These are phyloP conservation scores for Ramichloridium luteum DNA, from an alignment of 2,329 filamentous ascomycete species.

Conservation along the genomic window DNA sequence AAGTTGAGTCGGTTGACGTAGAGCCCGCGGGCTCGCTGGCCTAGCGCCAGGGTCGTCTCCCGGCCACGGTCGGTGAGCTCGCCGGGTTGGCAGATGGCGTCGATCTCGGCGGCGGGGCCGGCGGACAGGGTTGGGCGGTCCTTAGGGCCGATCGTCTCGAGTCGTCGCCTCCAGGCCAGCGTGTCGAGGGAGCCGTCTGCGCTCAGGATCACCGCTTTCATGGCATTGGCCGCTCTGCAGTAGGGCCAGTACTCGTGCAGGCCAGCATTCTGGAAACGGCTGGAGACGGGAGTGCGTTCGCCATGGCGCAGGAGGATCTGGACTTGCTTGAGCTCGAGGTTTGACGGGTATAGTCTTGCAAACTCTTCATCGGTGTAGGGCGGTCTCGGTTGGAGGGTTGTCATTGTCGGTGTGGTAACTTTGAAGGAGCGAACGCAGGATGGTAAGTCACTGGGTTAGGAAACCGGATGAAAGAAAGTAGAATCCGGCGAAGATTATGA, in stretches of 20 bases:
- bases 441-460: too few species aligned
- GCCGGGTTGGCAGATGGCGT: slow-evolving; percentile 61
- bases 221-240: slow-evolving; percentile 62
- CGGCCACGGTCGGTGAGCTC: slow-evolving; percentile 40
- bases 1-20: slow-evolving; percentile 40
- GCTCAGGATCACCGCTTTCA: slow-evolving; percentile 50
- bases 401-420: slow-evolving; percentile 46
- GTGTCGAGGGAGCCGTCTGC: slow-evolving; percentile 46
- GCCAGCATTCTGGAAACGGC: slow-evolving; percentile 65
- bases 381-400: slow-evolving; percentile 58
- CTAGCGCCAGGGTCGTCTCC: slow-evolving; percentile 37
- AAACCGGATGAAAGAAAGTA: slow-evolving; percentile 2
- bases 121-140: slow-evolving; percentile 54
- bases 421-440: too few species aligned
- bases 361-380: slow-evolving; percentile 77
- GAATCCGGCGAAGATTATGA: too few species aligned
- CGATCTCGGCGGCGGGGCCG: slow-evolving; percentile 57
- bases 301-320: slow-evolving; percentile 52
- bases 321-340: slow-evolving; percentile 73
- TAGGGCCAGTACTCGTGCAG: slow-evolving; percentile 64
- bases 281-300: slow-evolving; percentile 70
- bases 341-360: slow-evolving; percentile 63
- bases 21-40: slow-evolving; percentile 35
- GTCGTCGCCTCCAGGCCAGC: slow-evolving; percentile 53
- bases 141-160: slow-evolving; percentile 64